phyloP scores from a whole-genome alignment of 2,329 filamentous ascomycete genomes.

The Cytospora piceae region DNA sequence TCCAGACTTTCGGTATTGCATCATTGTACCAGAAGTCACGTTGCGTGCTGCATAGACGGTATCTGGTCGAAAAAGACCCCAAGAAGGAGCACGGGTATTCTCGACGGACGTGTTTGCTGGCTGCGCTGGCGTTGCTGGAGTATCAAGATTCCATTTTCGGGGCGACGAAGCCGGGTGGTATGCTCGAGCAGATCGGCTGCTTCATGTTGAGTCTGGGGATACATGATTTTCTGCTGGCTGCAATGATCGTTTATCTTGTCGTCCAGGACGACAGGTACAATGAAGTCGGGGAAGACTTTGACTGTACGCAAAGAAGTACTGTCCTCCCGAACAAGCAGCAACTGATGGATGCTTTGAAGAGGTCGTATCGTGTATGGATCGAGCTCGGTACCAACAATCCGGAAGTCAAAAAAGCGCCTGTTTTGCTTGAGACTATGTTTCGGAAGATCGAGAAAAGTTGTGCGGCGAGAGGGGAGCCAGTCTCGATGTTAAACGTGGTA shows the following conservation, averaged over 20 bases:
- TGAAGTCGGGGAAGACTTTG: conserved; percentile 40
- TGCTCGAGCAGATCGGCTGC: conserved; percentile 57
- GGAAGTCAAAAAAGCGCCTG: conserved; percentile 51
- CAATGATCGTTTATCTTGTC: conserved; percentile 62
- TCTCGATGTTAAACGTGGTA: conserved; percentile 4
- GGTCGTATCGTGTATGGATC: conserved; percentile 50
- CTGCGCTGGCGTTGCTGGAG: conserved; percentile 51
- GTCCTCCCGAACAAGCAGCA: conserved; percentile 43
- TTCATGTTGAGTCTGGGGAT: conserved; percentile 61
- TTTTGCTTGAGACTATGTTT: conserved; percentile 51
- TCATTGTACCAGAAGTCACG: conserved; percentile 58
- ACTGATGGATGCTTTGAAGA: conserved; percentile 46
- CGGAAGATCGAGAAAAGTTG: conserved; percentile 40
- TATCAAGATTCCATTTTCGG: conserved; percentile 54
- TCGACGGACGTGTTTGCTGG: conserved; percentile 53
- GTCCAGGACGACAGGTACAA: conserved; percentile 48
- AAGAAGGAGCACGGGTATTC: conserved; percentile 56
- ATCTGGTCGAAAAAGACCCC: conserved; percentile 49
- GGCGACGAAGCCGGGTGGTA: conserved; percentile 55
- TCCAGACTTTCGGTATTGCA: conserved; percentile 58
- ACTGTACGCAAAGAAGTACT: conserved; percentile 42
- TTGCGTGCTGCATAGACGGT: conserved; percentile 59
- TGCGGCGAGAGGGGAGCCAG: conserved; percentile 6
- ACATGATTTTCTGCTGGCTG: conserved; percentile 65
- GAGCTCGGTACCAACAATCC: conserved; percentile 42